Base-by-base conservation (phyloP, 78 protist genomes). In the Pelomyxa schiedti region DNA sequence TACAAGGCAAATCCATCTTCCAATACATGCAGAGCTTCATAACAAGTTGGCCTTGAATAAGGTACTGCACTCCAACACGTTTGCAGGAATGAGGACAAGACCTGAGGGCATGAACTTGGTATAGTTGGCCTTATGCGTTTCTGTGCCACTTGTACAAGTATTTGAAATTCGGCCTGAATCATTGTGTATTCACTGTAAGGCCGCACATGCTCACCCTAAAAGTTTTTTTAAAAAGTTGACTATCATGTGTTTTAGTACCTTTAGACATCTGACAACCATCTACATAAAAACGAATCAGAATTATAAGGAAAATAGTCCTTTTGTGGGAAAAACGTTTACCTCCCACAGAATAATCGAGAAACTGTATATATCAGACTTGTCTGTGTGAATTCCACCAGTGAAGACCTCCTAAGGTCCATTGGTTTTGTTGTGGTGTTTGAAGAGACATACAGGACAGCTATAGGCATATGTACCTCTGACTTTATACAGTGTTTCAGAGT, bases 381-480 rank as follows among this genome's bases (percentile, higher is more conserved):
- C 58, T 16, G 58, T 47, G 58, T 47, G 16, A 16, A 24, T 16
- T 16, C 16, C 16, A 16, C 58, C 58, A 16, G 16, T 24, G 58
- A 24, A 47, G 58, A 47, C 32, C 58, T 47, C 58, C n/a, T n/a
- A n/a, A n/a, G n/a, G n/a, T n/a, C n/a, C n/a, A n/a, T n/a, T n/a
- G n/a, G n/a, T n/a, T n/a, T n/a, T n/a, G n/a, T n/a, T n/a, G n/a
- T n/a, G n/a, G n/a, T n/a, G n/a, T n/a, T n/a, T n/a, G n/a, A n/a
- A n/a, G n/a, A n/a, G n/a, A n/a, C n/a, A n/a, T n/a, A n/a, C 58
- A 16, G 58, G 58, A 16, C 58, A 47, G 69, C 89, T 80, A 38
- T 79, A 85, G 26, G 89, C 89, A 52, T 78, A 71, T 1, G 89
- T 85, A 22, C 89, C 89, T 47, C 89, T 41, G 76, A 85, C 76